A percentile compares a stretch with the other conserved stretches of the same genome.
These are phyloP conservation scores for Fusarium temperatum DNA, from an alignment of 2,329 filamentous ascomycete genomes.

Conservation along the genomic window DNA sequence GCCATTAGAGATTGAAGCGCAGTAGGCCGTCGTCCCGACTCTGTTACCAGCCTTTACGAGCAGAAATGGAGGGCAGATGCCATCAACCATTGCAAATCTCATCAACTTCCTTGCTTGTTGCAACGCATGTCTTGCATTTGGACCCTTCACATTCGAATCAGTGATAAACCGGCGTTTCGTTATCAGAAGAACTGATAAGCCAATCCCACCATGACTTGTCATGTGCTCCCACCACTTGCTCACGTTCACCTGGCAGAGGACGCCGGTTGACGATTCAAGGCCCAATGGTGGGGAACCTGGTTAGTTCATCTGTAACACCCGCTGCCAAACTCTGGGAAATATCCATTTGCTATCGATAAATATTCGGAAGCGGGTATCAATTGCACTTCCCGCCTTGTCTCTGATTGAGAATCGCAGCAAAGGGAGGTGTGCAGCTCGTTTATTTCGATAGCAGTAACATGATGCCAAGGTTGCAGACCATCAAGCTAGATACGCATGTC, in stretches of 20 bases:
- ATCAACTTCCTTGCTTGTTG: background rate
- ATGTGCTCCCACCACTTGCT: slow-evolving; percentile 32
- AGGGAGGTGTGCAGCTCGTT: background rate
- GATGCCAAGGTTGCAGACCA: background rate
- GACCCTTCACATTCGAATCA: slow-evolving; percentile 11
- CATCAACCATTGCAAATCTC: background rate
- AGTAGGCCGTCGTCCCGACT: slow-evolving; percentile 17
- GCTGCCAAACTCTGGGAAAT: slow-evolving; percentile 12
- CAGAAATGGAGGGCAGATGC: slow-evolving; percentile 14
- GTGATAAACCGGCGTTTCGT: background rate
- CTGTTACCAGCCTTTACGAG: slow-evolving; percentile 13
- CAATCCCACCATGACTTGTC: slow-evolving; percentile 22
- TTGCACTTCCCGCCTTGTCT: background rate
- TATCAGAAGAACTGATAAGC: slow-evolving; percentile 17
- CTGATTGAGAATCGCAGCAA: background rate
- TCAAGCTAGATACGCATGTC: background rate
- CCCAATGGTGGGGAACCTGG: slow-evolving; percentile 24
- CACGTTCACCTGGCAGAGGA: slow-evolving; percentile 35
- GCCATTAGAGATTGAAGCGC: slow-evolving; percentile 12
- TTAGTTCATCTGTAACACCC: slow-evolving; percentile 8
- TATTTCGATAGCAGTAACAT: background rate
- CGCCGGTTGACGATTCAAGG: slow-evolving; percentile 23
- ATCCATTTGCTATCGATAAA: slow-evolving; percentile 1
- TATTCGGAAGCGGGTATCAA: slow-evolving; percentile 7
- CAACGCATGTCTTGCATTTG: slow-evolving; percentile 10